Evolutionary conservation across 331 rosid species (phyloP), one percentile per base, ranked within the genome.

Genomic region (Malus hybrid): DNA sequence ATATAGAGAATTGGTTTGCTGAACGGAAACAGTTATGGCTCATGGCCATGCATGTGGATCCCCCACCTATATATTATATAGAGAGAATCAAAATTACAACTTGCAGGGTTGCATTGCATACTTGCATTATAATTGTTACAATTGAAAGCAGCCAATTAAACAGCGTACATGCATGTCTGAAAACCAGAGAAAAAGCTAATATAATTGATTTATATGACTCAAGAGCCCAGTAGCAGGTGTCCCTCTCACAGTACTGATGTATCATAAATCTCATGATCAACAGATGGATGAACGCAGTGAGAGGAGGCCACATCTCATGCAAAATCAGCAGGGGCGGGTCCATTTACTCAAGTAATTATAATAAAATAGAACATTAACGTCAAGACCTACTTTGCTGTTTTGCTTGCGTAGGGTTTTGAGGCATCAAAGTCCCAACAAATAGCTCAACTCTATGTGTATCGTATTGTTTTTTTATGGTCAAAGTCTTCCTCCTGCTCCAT

Each of bases 371-470:
- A 3, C 28, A 61, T 14, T 56, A 60, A 36, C 50, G 70, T 48
- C 66, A 78, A 78, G 53, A 56, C 68, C 78, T 76, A 75, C 64
- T 63, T 13, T 24, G 13, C 34, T 24, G n/a, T 26, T 39, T 53
- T 13, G 56, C 67, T 26, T 36, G 72, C 46, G 61, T 36, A 26
- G 22, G 24, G 13, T 1, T 18, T 56, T 9, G 55, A 48, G 74
- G 42, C 79, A 33, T 50, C 57, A 44, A 65, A 7, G 39, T 50
- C 57, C 66, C 71, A 52, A 52, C 72, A 9, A 65, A 52, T 65
- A 4, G 18, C 12, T 36, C 55, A 50, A 32, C 56, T 75, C 66
- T 66, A 75, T 29, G 34, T 26, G 65, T 61, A 19, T 12, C 65
- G 34, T 61, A 10, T 26, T 61, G 65, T 61, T 10, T 61, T 61